Evolutionary conservation across 177 flowering plant species (phyloP), one percentile per base, ranked within the genome.

Genomic region (Vitis hybrid): DNA sequence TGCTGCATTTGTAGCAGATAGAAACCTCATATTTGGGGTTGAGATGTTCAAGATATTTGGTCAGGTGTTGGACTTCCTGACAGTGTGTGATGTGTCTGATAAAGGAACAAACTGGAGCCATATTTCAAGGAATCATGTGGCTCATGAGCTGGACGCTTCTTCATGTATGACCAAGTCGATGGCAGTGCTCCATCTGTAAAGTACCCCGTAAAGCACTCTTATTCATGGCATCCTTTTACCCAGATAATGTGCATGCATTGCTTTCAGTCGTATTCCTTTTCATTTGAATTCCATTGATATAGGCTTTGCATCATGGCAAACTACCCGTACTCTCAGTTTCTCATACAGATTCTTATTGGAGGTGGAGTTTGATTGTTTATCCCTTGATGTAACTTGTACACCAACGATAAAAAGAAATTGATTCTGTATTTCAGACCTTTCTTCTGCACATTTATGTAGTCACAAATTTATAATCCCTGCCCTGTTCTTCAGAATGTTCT

Each of bases 41-140:
- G 99, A 95, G 77, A 95, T 95, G 98, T 95, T 91, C 82, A 93
- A 93, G 78, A 87, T 95, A 71, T 95, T 95, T 77, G 98, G 99
- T 69, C 99, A 93, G 76, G 92, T 91, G 9, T 69, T 95, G 73
- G 97, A 91, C 58, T 95, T 95, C 81, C 70, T 90, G 56, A 95
- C 99, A 18, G 82, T 88, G 24, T 90, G 86, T 65, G 74, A 85
- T 72, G 84, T 83, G 17, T 84, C 96, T 10, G 83, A 79, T 67
- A 68, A 51, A 15, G 81, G 74, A 48, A 67, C 64, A 20, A 82
- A 76, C 64, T 95, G 99, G 99, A 84, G 61, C 30, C 97, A 84
- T 75, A 77, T 90, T 60, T 87, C 99, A 48, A 88, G 84, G 80
- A 93, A 88, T 78, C 94, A 80, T 20, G 78, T 90, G 68, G 87